These are phyloP conservation scores for Candida stauntonica DNA, from an alignment of 805 yeast genomes.

Conservation along the genomic window DNA sequence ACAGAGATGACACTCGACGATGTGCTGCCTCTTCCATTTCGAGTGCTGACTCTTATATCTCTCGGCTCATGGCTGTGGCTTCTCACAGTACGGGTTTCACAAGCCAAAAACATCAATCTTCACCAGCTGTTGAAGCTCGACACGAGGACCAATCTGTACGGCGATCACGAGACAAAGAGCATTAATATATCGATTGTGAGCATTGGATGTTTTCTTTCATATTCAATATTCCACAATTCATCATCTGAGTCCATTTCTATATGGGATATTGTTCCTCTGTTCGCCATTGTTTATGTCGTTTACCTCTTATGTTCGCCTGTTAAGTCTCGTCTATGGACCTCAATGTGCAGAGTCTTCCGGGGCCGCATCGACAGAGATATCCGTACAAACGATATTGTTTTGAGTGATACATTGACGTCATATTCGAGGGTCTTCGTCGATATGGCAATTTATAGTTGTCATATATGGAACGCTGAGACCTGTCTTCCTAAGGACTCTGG, in stretches of 20 bases:
- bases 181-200: constrained; percentile 6
- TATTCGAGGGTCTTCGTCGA: constrained; percentile 76
- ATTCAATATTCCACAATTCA: constrained; percentile 1
- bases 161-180: constrained; percentile 4
- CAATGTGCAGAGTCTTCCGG: constrained; percentile 46
- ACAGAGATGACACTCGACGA: constrained; percentile 8
- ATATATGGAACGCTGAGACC: constrained; percentile 35
- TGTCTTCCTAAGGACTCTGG: constrained; percentile 28
- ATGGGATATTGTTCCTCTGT: constrained; percentile 14
- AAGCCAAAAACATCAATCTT: constrained; percentile 9
- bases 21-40: constrained; percentile 14
- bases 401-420: constrained; percentile 83
- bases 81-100: constrained; percentile 2
- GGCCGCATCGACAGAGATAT: constrained; percentile 53
- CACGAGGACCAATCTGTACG: constrained; percentile 2
- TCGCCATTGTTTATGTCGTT: constrained; percentile 4
- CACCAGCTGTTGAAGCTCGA: constrained; percentile 12
- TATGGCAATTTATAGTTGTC: constrained; percentile 51
- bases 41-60: constrained; percentile 5
- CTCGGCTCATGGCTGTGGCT: constrained; percentile 16
- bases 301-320: constrained; percentile 7
- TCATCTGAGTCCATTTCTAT: constrained; percentile 1
- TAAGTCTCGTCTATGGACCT: constrained; percentile 4
- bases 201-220: constrained; percentile 3
- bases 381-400: constrained; percentile 73